A percentile compares a stretch with the other conserved stretches of the same genome.
Evolutionary conservation across 2,329 filamentous ascomycete species (phyloP).

Genomic region (Leptoxyphium fumago): DNA sequence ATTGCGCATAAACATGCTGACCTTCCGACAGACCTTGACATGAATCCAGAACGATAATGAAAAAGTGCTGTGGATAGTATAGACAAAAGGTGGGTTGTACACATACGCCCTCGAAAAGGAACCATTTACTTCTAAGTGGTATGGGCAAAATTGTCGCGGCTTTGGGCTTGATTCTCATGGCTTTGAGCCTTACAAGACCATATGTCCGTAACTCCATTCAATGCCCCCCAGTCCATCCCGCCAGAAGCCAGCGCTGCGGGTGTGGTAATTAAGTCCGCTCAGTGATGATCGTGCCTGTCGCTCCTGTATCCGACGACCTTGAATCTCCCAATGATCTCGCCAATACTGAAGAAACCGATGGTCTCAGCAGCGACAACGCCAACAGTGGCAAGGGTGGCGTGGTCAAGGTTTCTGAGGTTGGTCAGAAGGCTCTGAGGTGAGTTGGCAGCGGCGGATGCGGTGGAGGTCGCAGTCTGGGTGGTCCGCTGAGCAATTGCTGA

Average conservation of each 20-base stretch:
- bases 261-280: background rate
- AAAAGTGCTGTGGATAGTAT: no score
- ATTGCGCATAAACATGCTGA: no score
- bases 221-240: background rate
- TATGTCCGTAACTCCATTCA: background rate
- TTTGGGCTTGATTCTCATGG: no score
- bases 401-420: slow-evolving; percentile 54
- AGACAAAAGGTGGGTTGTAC: no score
- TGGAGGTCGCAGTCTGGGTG: slow-evolving; percentile 26
- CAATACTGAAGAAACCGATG: slow-evolving; percentile 92
- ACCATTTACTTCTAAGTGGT: no score
- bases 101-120: no score
- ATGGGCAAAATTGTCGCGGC: no score
- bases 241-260: no score
- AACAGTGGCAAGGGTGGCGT: slow-evolving; percentile 53
- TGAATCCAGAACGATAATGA: no score
- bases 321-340: slow-evolving; percentile 89
- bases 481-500: slow-evolving; percentile 33
- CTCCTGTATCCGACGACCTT: slow-evolving; percentile 79
- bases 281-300: slow-evolving; percentile 8
- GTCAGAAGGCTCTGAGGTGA: slow-evolving; percentile 40
- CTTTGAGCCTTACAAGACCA: no score
- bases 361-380: slow-evolving; percentile 75
- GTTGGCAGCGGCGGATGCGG: slow-evolving; percentile 23
- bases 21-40: no score